Base-by-base conservation (phyloP, 83 land plant species). In the Picea mariana region DNA sequence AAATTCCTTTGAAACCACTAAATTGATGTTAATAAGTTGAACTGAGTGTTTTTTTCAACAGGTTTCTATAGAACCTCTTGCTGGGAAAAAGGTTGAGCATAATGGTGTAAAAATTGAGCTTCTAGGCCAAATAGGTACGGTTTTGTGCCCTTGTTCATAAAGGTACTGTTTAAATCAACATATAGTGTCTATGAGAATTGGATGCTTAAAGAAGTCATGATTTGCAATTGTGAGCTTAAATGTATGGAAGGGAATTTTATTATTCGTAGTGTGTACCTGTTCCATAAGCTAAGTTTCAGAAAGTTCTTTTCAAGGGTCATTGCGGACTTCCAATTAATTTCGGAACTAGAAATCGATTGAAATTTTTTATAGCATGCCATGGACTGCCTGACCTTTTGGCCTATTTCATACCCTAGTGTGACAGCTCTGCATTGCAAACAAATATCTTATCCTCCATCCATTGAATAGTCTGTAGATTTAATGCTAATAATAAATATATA, bases 71-170 rank as follows among this genome's bases (percentile, higher is more conserved):
- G 98, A 95, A 79, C 98, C 98, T 40, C 3, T 91, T 82, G 93
- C 86, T 66, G 99, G 99, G 58, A 97, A 95, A 83, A 95, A 91
- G 87, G 87, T 97, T 79, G 99, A 97, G 60, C 99, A 97, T 79
- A 89, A 81, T 87, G 99, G 99, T 61, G 92, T 97, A 55, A 97
- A 97, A 80, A 85, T 97, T 87, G 99, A 97, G 87, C 95, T 97
- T 73, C 91, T 97, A 79, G 99, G 99, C 20, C 99, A 97, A 83
- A 97, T 97, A 89, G 98, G 99, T 97, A 58, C 34, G 55, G 60
- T 20, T 86, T 83, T 20, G 13, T 78, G 20, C 3, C 7, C 12
- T 65, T 52, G 58, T 52, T 52, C 58, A 52, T 52, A 52, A 52
- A 11, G 58, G 3, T 52, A 11, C 12, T 52, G 13, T 52, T 52